Percentiles rank a stretch among this genome's conserved stretches.
phyloP scores from a whole-genome alignment of 202 grass and related monocot species.

The Tripidium arundinaceum region DNA sequence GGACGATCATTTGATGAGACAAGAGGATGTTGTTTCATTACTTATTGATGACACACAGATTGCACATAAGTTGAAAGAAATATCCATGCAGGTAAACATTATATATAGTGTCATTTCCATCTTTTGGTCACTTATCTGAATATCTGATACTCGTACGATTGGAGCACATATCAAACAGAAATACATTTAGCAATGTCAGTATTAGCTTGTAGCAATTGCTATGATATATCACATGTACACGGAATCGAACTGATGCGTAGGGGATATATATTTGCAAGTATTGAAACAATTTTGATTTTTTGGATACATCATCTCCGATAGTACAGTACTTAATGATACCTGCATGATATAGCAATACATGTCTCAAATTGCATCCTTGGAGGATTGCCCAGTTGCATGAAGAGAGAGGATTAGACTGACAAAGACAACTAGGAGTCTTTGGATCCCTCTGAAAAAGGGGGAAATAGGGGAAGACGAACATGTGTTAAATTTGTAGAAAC shows the following conservation, averaged over 20 bases:
- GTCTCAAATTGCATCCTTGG: neutral
- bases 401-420: too few relatives aligned
- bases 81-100: slow-evolving; percentile 74
- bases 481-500: too few relatives aligned
- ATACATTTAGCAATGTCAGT: neutral
- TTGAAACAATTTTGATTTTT: neutral
- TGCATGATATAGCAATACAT: neutral
- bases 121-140: neutral
- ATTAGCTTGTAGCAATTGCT: neutral
- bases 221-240: neutral
- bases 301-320: neutral
- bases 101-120: neutral
- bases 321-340: neutral
- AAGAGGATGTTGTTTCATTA: slow-evolving; percentile 97
- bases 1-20: slow-evolving; percentile 81
- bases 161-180: neutral
- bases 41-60: slow-evolving; percentile 88
- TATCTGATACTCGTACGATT: neutral
- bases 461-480: too few relatives aligned
- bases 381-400: neutral
- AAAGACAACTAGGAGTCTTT: too few relatives aligned
- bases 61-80: slow-evolving; percentile 92
- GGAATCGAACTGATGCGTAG: neutral
- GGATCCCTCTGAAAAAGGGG: too few relatives aligned
- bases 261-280: neutral